Evolutionary conservation across 2,329 filamentous ascomycete genomes (phyloP), one percentile per base, ranked within the genome.

Genomic region (Camillea tinctor): DNA sequence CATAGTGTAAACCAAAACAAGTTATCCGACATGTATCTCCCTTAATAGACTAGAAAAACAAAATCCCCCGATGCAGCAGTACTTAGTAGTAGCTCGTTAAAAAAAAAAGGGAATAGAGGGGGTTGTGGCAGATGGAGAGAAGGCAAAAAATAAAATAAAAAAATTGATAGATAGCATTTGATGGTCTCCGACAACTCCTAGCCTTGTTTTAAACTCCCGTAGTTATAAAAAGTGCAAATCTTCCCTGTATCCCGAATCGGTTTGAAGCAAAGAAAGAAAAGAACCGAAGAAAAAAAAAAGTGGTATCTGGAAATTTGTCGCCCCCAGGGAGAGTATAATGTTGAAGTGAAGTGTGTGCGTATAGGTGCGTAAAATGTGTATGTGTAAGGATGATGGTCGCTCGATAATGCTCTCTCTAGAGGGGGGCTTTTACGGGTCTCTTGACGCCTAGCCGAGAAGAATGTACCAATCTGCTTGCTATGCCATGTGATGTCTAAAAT

Each of bases 401-500:
- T n/a, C n/a, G n/a, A n/a, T n/a, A n/a, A n/a, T n/a, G n/a, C n/a
- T n/a, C n/a, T n/a, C n/a, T n/a, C n/a, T n/a, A n/a, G n/a, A n/a
- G n/a, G n/a, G n/a, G n/a, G n/a, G n/a, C n/a, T n/a, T n/a, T n/a
- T n/a, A n/a, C n/a, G n/a, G n/a, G n/a, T n/a, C n/a, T n/a, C n/a
- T n/a, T n/a, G n/a, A n/a, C n/a, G n/a, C n/a, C 50, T 36, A 56
- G 53, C 52, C 24, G n/a, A n/a, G n/a, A n/a, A n/a, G n/a, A 56
- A 36, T 61, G 59, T 59, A 26, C 59, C 62, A 26, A 50, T 60
- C 62, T 55, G 59, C 58, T 56, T 55, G 59, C 58, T 56, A 64
- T 36, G 44, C 56, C 52, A 62, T 63, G 55, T 52, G 56, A 55
- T 24, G 23, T 58, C n/a, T 53, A 60, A 55, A 49, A 60, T 19